Base-by-base conservation (phyloP, 2,329 filamentous ascomycete genomes). In the Knufia petricola region DNA sequence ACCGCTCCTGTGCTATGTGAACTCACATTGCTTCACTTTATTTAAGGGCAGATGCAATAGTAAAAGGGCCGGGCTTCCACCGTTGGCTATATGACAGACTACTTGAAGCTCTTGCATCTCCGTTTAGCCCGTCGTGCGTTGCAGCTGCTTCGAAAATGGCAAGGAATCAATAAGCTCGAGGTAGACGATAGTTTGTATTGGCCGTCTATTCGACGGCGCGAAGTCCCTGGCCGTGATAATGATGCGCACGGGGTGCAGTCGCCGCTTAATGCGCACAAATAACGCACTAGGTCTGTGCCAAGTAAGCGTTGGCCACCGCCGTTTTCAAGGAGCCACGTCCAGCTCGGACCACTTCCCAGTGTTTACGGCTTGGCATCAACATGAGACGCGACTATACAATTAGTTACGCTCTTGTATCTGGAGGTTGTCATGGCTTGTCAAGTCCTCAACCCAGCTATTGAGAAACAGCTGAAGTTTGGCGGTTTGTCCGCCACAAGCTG, bases 181-280 rank as follows among this genome's bases (percentile, higher is more conserved):
- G 39, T 42, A 42, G 39, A 42, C 20, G 39, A 42, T 42, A 42
- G 24, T 42, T 4, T 23, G 39, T 42, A 42, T 42, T n/a, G 39
- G 39, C 24, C 24, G 15, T 42, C 39, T 17, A 28, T 42, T 42
- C 39, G 39, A 42, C 39, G 39, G 39, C 39, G 39, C 21, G 15
- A 42, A 42, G 39, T 42, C 24, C 39, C 39, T 28, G 39, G 39
- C 20, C 39, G 20, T n/a, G 24, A 23, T 23, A 15, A 23, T 23
- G 24, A n/a, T 42, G 39, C 39, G 15, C 39, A 42, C n/a, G n/a
- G 21, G 21, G 39, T 42, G 39, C 39, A 23, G 6, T 42, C 24
- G 39, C 39, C 39, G 39, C 39, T 7, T 42, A 42, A 42, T 42
- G 15, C 39, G 39, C 39, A 42, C 39, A 42, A 42, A 42, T 42